These are phyloP conservation scores for Lactarius akahatsu DNA, from an alignment of 768 basidiomycete genomes.

Conservation along the genomic window DNA sequence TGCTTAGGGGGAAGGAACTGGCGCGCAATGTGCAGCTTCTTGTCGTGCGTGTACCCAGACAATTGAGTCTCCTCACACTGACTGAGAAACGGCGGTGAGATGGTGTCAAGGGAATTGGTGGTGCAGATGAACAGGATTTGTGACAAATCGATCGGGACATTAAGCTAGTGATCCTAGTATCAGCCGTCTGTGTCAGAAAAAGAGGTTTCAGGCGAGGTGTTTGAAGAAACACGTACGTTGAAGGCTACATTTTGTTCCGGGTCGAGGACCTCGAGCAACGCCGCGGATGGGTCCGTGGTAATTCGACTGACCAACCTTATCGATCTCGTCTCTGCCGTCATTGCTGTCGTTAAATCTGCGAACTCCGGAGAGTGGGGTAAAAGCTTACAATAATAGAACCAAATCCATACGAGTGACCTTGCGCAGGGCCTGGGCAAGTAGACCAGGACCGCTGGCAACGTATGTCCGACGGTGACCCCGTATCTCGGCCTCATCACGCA, in stretches of 20 bases:
- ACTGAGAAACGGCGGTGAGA: slow-evolving; percentile 83
- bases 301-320: slow-evolving; percentile 84
- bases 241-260: slow-evolving; percentile 90
- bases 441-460: slow-evolving; percentile 82
- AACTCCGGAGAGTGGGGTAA: background rate
- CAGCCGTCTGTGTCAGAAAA: slow-evolving; percentile 9
- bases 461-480: slow-evolving; percentile 82
- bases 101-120: slow-evolving; percentile 86
- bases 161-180: slow-evolving; percentile 83
- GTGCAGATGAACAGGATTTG: slow-evolving; percentile 93
- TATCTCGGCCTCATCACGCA: slow-evolving; percentile 89
- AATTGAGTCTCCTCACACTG: slow-evolving; percentile 87
- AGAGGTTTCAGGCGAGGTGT: background rate
- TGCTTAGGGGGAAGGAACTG: slow-evolving; percentile 91
- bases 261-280: slow-evolving; percentile 87
- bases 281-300: slow-evolving; percentile 93
- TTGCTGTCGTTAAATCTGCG: slow-evolving; percentile 7
- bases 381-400: slow-evolving; percentile 64
- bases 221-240: slow-evolving; percentile 50
- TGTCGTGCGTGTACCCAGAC: slow-evolving; percentile 83
- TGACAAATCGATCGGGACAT: slow-evolving; percentile 83
- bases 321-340: slow-evolving; percentile 73
- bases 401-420: slow-evolving; percentile 80
- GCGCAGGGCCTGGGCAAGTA: slow-evolving; percentile 83
- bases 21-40: slow-evolving; percentile 87